Evolutionary conservation across 2,329 filamentous ascomycete genomes (phyloP).

Genomic region (Madurella mycetomatis): DNA sequence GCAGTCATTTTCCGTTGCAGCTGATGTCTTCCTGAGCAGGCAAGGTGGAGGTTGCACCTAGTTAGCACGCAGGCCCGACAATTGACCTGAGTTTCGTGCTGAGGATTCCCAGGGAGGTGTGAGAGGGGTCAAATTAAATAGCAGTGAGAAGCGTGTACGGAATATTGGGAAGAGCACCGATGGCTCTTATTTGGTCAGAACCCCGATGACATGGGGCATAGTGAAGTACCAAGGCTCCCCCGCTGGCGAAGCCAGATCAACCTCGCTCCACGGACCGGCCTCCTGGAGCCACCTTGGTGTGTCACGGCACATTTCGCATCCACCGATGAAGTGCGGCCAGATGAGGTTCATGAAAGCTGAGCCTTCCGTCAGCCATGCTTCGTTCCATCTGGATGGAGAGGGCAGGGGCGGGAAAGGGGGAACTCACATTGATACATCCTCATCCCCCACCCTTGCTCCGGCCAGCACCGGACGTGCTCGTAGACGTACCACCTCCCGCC

Average conservation of each 20-base stretch:
- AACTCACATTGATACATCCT: constrained; percentile 49
- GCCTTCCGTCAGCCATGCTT: background rate
- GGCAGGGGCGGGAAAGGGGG: background rate
- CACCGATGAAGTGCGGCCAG: constrained; percentile 50
- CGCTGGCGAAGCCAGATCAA: constrained; percentile 43
- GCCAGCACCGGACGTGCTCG: constrained; percentile 51
- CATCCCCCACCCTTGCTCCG: constrained; percentile 35
- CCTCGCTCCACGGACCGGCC: constrained; percentile 46
- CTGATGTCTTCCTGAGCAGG: background rate
- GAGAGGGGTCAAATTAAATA: background rate
- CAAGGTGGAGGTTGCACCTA: background rate
- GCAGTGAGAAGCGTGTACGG: background rate
- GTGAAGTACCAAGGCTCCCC: constrained; percentile 40
- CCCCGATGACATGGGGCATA: constrained; percentile 49
- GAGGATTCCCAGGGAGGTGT: background rate
- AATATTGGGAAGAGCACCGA: background rate
- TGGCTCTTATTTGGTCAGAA: constrained; percentile 46
- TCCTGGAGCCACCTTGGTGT: constrained; percentile 44
- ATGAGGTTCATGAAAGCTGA: constrained; percentile 47
- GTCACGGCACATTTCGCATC: constrained; percentile 47
- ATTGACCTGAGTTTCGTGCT: background rate
- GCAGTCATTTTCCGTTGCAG: constrained; percentile 5
- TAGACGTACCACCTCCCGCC: constrained; percentile 61
- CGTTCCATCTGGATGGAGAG: background rate
- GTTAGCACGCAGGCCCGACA: background rate